Percentiles rank a stretch among this genome's conserved stretches.
These are phyloP conservation scores for Fusarium palustre DNA, from an alignment of 2,329 filamentous ascomycete genomes.

Conservation along the genomic window DNA sequence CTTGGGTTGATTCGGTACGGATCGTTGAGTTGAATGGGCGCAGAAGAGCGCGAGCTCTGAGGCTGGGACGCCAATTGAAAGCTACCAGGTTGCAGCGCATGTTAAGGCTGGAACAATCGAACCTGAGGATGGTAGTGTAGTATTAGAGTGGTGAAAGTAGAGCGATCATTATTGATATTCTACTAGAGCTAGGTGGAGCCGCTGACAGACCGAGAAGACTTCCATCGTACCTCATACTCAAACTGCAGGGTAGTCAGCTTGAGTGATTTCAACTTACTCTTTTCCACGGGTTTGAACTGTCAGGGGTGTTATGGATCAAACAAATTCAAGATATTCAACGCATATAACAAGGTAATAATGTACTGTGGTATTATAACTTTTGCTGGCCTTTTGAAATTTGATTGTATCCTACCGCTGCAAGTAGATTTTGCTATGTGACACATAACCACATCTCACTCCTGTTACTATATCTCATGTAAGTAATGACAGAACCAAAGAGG, in stretches of 20 bases:
- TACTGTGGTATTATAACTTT: neutral
- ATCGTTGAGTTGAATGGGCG: conserved; percentile 13
- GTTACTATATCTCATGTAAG: neutral
- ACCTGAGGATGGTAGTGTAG: neutral
- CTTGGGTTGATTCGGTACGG: conserved; percentile 47
- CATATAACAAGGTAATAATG: too few species aligned
- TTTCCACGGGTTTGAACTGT: neutral
- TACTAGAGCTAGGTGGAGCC: conserved; percentile 25
- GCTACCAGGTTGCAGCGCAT: conserved; percentile 46
- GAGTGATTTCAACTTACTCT: neutral
- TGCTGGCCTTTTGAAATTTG: neutral
- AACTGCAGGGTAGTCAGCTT: conserved; percentile 28
- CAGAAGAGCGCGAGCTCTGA: conserved; percentile 24
- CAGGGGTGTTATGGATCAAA: neutral
- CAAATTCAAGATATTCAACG: neutral
- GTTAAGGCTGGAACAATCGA: neutral
- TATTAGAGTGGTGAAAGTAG: neutral
- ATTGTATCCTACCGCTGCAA: neutral
- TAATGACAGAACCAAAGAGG: neutral
- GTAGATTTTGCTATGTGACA: too few species aligned
- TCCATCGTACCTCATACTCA: neutral
- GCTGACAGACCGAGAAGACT: conserved; percentile 11
- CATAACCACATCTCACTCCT: neutral
- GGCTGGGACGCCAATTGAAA: conserved; percentile 40
- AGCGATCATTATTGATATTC: conserved; percentile 9